phyloP scores from a whole-genome alignment of 495 filamentous ascomycete species.

The Pyrenula massariospora region DNA sequence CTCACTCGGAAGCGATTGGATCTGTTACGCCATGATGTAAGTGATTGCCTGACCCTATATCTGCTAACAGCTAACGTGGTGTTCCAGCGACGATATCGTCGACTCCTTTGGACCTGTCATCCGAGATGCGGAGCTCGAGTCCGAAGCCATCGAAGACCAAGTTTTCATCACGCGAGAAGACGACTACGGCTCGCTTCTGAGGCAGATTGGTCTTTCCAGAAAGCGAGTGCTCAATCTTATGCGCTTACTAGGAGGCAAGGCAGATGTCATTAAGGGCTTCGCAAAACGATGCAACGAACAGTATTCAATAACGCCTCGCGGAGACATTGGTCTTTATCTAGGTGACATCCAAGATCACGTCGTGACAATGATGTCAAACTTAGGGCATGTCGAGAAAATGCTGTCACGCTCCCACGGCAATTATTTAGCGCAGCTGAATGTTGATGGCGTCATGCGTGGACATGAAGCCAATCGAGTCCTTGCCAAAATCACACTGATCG shows the following conservation, averaged over 20 bases:
- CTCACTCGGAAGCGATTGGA: constrained; percentile 88
- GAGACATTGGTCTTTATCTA: constrained; percentile 91
- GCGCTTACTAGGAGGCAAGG: constrained; percentile 88
- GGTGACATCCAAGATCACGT: constrained; percentile 98
- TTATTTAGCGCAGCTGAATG: constrained; percentile 87
- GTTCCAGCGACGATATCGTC: constrained; percentile 78
- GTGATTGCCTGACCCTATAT: constrained; percentile 13
- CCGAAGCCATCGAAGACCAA: constrained; percentile 87
- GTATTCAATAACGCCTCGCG: constrained; percentile 84
- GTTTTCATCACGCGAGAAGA: constrained; percentile 84
- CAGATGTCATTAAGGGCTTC: constrained; percentile 93
- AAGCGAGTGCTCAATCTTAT: constrained; percentile 92
- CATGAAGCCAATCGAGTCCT: constrained; percentile 74
- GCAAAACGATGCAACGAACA: constrained; percentile 97
- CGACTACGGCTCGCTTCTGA: constrained; percentile 75
- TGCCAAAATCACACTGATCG: constrained; percentile 89
- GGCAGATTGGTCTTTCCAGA: constrained; percentile 76
- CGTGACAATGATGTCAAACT: constrained; percentile 94
- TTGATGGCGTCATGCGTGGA: constrained; percentile 74
- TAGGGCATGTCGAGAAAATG: constrained; percentile 96
- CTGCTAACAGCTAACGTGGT: constrained; percentile 3
- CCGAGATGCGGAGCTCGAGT: constrained; percentile 70
- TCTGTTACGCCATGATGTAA: constrained; percentile 97
- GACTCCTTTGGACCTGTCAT: constrained; percentile 90
- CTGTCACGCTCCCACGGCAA: constrained; percentile 90